A percentile compares a stretch with the other conserved stretches of the same genome.
Evolutionary conservation across 495 filamentous ascomycete genomes (phyloP).

Genomic region (Lepidopterella palustris): DNA sequence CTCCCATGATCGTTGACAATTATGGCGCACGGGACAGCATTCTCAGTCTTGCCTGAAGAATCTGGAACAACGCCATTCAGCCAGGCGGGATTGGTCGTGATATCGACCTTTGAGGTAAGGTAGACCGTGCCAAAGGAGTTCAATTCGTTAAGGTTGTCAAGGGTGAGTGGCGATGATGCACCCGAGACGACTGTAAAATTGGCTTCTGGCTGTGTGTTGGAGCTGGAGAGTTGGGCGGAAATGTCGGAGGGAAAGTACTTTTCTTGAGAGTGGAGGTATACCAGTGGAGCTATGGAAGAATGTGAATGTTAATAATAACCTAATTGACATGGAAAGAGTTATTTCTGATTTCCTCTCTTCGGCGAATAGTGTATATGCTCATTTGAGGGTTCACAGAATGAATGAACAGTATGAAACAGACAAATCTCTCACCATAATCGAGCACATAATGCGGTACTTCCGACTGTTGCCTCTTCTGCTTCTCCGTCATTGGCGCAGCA

Average conservation of each 20-base stretch:
- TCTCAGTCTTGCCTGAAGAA: conserved; percentile 39
- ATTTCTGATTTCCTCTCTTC: not conserved
- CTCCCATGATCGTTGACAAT: conserved; percentile 50
- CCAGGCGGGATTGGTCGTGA: conserved; percentile 48
- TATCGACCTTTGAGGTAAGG: conserved; percentile 51
- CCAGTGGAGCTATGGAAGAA: conserved; percentile 20
- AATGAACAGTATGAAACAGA: not conserved
- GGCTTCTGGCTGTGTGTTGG: conserved; percentile 48
- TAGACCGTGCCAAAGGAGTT: conserved; percentile 46
- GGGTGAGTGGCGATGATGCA: conserved; percentile 37
- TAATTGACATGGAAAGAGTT: not conserved
- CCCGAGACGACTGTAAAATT: conserved; percentile 44
- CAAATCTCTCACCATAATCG: not conserved
- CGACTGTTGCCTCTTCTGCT: not conserved
- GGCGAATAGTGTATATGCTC: too few species aligned
- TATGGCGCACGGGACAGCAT: conserved; percentile 41
- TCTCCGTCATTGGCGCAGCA: not conserved
- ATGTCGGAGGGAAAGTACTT: conserved; percentile 53
- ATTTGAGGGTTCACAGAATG: too few species aligned
- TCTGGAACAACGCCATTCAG: conserved; percentile 40
- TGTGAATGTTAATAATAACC: not conserved
- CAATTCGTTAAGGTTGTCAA: conserved; percentile 46
- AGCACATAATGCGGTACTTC: not conserved
- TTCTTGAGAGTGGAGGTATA: conserved; percentile 48
- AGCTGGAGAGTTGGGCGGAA: conserved; percentile 45